These are phyloP conservation scores for Hortiboletus flavorubellus DNA, from an alignment of 768 basidiomycete species.

Conservation along the genomic window DNA sequence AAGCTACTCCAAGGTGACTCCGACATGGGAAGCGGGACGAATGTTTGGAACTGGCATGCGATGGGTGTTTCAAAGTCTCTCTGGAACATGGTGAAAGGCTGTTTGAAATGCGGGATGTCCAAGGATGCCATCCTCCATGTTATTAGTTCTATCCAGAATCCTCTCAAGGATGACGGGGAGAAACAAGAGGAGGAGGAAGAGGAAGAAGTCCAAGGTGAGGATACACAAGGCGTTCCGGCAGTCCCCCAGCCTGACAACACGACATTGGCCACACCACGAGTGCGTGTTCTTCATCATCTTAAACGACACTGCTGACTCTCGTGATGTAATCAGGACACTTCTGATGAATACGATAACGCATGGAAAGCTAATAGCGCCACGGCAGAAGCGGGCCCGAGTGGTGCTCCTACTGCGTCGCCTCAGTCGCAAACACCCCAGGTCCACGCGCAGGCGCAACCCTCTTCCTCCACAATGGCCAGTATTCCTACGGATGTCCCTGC, in stretches of 20 bases:
- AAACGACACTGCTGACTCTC: constrained; percentile 3
- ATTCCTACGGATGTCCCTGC: constrained; percentile 18
- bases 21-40: constrained; percentile 54
- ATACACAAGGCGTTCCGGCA: constrained; percentile 20
- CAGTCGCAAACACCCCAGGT: constrained; percentile 19
- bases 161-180: constrained; percentile 34
- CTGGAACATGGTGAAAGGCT: constrained; percentile 71
- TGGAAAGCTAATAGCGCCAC: constrained; percentile 59
- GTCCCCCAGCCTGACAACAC: constrained; percentile 23
- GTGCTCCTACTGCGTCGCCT: constrained; percentile 15
- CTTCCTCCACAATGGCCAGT: constrained; percentile 19
- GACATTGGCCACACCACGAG: constrained; percentile 26
- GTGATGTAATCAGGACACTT: constrained; percentile 34
- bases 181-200: constrained; percentile 34
- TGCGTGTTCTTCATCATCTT: constrained; percentile 9
- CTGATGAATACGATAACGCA: constrained; percentile 55
- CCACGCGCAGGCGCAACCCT: constrained; percentile 17
- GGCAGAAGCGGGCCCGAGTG: constrained; percentile 29
- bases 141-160: constrained; percentile 53
- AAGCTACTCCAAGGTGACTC: constrained; percentile 53
- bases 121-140: constrained; percentile 61
- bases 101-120: constrained; percentile 53
- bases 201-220: constrained; percentile 33
- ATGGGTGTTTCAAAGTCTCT: constrained; percentile 66
- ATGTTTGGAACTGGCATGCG: constrained; percentile 76